Evolutionary conservation across 345 rosid genomes (phyloP), one percentile per base, ranked within the genome.

Genomic region (sweet orange (Citrus sinensis)): DNA sequence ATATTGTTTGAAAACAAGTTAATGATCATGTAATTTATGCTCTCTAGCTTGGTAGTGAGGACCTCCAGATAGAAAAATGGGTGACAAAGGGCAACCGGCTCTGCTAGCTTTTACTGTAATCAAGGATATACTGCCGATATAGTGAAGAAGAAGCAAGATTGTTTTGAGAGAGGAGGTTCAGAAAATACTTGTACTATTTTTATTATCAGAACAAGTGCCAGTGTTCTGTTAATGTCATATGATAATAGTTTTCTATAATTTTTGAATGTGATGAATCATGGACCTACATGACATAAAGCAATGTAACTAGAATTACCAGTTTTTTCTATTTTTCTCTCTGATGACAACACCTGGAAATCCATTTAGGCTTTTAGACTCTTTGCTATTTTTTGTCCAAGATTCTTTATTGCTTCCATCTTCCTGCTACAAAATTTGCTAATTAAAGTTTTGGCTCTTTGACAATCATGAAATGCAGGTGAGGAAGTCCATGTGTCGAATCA

Each of bases 401-500:
- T 73, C 62, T 79, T 37, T 22, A 22, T 56, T 67, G 55, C 29
- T 11, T 70, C 24, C 8, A 24, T 55, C 37, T 29, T 35, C 37
- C 24, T 68, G 70, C 56, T 77, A 27, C 16, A 27, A 4, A 29
- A 42, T 40, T 46, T 75, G 66, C 71, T 82, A 69, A 76, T 59
- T 39, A 5, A 27, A 64, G 62, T 62, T 64, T 68, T 35, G 60
- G 61, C 11, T 59, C 30, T 32, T 32, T 32, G 34, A 76, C 75
- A 72, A 55, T 39, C 25, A 34, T 72, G n/a, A 51, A 78, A 75
- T 81, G 77, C 86, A 91, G 97, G 94, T 90, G 76, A 87, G 93
- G 86, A 94, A 88, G 86, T 89, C 97, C 9, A 91, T 90, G 98
- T 89, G 97, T 78, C 90, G 94, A 11, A 89, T 91, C 88, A 94